Evolutionary conservation across 768 basidiomycete genomes (phyloP).

Genomic region (Mycena haematopus): DNA sequence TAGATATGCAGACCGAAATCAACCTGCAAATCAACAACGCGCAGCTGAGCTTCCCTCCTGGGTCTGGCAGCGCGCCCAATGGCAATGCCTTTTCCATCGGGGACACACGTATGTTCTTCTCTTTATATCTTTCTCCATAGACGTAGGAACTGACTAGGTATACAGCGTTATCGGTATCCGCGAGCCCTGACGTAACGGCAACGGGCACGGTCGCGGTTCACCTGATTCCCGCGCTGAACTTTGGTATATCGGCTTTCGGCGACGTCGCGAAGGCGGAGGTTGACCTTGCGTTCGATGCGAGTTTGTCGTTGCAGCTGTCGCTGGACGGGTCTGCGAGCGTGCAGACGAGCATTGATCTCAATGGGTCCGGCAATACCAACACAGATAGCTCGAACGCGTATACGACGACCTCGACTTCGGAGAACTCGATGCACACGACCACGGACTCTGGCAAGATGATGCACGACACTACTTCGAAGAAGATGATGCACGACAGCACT

Average conservation of each 20-base stretch:
- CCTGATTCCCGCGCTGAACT: conserved; percentile 53
- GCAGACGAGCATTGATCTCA: conserved; percentile 19
- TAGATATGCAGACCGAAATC: conserved; percentile 44
- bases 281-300: conserved; percentile 50
- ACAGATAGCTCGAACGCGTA: neutral
- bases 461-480: neutral
- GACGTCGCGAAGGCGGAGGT: conserved; percentile 43
- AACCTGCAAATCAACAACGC: conserved; percentile 50
- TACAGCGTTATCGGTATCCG: conserved; percentile 49
- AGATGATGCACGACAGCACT: neutral
- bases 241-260: conserved; percentile 51
- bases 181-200: conserved; percentile 46
- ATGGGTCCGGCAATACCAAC: neutral
- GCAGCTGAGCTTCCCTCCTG: conserved; percentile 51
- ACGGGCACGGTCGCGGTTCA: conserved; percentile 53
- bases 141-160: neutral
- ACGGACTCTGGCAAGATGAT: neutral
- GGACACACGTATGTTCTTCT: conserved; percentile 49
- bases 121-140: neutral
- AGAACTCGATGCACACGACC: neutral
- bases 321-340: conserved; percentile 32
- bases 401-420: conserved; percentile 5
- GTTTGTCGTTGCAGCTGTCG: conserved; percentile 38
- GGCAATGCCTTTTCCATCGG: conserved; percentile 41
- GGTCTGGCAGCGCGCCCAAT: conserved; percentile 28